Evolutionary conservation across 106 monocot genomes (phyloP).

Genomic region (Triglochin maritima): DNA sequence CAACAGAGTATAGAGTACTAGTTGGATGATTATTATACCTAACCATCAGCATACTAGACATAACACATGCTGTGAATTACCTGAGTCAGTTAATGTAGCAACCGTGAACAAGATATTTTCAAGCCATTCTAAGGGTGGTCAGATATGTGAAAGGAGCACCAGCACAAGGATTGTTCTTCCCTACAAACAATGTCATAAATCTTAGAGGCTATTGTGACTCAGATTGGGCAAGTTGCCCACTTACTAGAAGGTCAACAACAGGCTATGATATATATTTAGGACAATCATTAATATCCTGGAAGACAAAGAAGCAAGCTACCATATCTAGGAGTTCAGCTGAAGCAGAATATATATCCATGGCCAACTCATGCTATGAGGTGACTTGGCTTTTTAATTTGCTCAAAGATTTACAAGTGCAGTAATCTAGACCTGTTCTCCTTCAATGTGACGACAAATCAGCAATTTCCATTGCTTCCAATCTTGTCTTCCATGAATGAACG

Average conservation of each 20-base stretch:
- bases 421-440: not conserved
- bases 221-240: not conserved
- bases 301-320: not conserved
- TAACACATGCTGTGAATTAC: not conserved
- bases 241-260: not conserved
- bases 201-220: not conserved
- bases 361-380: not conserved
- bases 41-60: not conserved
- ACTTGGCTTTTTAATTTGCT: not conserved
- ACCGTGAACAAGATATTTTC: not conserved
- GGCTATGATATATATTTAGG: not conserved
- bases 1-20: not conserved
- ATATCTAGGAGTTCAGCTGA: not conserved
- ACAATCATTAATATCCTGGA: not conserved
- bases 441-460: conserved; percentile 3
- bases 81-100: not conserved
- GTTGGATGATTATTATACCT: not conserved
- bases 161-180: not conserved
- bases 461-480: not conserved
- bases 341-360: not conserved
- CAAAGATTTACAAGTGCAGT: not conserved
- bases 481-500: not conserved
- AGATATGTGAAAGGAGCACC: not conserved
- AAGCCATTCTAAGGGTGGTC: not conserved
- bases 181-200: not conserved